phyloP scores from a whole-genome alignment of 768 basidiomycete genomes.

The Tylopilus sp. region DNA sequence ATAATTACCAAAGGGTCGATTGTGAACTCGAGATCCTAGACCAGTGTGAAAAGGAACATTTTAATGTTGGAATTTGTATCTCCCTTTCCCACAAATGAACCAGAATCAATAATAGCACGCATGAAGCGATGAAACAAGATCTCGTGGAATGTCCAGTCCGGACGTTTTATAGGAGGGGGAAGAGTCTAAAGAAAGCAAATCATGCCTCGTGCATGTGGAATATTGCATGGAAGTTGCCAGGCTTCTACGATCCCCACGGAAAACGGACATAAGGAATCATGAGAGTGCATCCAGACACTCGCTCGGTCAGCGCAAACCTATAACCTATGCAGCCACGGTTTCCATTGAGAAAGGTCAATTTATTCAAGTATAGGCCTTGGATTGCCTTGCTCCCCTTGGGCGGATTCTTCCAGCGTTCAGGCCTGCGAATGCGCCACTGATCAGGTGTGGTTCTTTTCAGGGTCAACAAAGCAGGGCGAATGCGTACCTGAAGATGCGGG shows the following conservation, averaged over 20 bases:
- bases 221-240: constrained; percentile 7
- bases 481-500: constrained; percentile 53
- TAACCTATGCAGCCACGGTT: constrained; percentile 61
- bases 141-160: neutral
- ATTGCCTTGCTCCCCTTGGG: constrained; percentile 36
- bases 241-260: constrained; percentile 9
- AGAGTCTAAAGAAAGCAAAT: constrained; percentile 24
- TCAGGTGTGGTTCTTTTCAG: constrained; percentile 20
- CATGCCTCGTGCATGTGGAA: constrained; percentile 9
- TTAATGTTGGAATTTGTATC: constrained; percentile 47
- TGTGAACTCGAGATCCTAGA: constrained; percentile 55
- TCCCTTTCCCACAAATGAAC: constrained; percentile 1
- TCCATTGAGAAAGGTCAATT: constrained; percentile 56
- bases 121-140: too few relatives aligned
- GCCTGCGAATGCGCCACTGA: constrained; percentile 33
- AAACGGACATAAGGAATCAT: constrained; percentile 7
- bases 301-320: constrained; percentile 60
- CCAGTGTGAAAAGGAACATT: constrained; percentile 54
- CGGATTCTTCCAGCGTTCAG: constrained; percentile 50
- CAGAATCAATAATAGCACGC: neutral
- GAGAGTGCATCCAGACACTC: constrained; percentile 26
- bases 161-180: constrained; percentile 4
- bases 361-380: constrained; percentile 52
- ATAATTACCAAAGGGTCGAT: constrained; percentile 50
- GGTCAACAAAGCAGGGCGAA: constrained; percentile 20